Evolutionary conservation across 805 yeast genomes (phyloP).

Genomic region (Monosporozyma servazzii): DNA sequence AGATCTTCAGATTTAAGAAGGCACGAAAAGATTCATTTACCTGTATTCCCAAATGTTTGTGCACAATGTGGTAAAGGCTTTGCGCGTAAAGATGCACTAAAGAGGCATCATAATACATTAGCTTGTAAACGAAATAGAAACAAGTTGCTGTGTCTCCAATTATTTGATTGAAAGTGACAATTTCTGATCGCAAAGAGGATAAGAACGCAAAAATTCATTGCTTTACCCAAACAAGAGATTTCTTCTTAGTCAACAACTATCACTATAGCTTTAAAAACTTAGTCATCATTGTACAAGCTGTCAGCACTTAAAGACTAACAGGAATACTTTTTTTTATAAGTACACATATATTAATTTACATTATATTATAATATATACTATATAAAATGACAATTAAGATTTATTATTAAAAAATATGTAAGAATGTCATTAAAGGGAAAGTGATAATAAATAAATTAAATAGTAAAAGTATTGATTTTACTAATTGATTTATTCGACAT

Average conservation of each 20-base stretch:
- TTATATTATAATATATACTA: not conserved
- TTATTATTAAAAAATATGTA: not conserved
- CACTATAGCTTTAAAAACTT: too few species aligned
- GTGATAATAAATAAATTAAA: not conserved
- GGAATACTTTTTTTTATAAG: not conserved
- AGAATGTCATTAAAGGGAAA: not conserved
- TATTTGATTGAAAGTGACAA: not conserved
- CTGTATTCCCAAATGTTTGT: conserved; percentile 66
- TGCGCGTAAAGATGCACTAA: conserved; percentile 73
- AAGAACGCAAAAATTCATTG: too few species aligned
- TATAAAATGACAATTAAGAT: not conserved
- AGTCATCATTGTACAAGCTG: too few species aligned
- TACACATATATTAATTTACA: conserved; percentile 1
- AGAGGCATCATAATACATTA: conserved; percentile 62
- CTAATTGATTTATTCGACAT: conserved; percentile 27
- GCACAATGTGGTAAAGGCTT: conserved; percentile 70
- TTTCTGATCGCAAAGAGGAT: not conserved
- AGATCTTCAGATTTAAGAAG: conserved; percentile 63
- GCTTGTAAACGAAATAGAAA: conserved; percentile 67
- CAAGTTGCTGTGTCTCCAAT: conserved; percentile 30
- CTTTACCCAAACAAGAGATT: too few species aligned
- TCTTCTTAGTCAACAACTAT: too few species aligned
- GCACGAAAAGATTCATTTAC: conserved; percentile 63
- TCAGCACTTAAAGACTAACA: not conserved
- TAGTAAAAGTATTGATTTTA: not conserved